These are phyloP conservation scores for Tagetes patula DNA, from an alignment of 129 eudicot genomes.

Conservation along the genomic window DNA sequence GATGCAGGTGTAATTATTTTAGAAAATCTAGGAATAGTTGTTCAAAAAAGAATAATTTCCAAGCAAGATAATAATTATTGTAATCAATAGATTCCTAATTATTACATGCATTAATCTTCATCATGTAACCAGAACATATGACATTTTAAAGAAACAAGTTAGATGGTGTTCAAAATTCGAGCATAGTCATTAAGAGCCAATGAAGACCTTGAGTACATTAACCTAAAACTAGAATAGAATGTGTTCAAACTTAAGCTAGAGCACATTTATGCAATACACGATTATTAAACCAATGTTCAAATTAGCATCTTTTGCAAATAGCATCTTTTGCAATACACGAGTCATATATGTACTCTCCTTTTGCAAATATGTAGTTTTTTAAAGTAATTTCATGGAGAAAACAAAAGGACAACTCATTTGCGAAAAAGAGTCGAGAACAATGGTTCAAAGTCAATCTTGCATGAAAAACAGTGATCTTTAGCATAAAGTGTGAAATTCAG, in stretches of 20 bases:
- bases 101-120: background rate
- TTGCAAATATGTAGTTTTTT: background rate
- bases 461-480: background rate
- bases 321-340: background rate
- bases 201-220: background rate
- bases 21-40: no score
- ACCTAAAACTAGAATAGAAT: background rate
- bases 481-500: background rate
- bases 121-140: background rate
- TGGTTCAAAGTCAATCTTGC: slow-evolving; percentile 2
- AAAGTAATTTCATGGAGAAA: background rate
- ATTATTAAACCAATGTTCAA: background rate
- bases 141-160: background rate
- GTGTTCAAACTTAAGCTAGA: background rate
- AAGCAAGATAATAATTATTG: no score
- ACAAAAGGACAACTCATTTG: background rate
- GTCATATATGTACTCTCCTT: background rate
- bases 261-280: background rate
- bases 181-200: background rate
- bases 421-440: background rate
- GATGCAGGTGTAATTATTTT: no score
- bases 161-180: background rate
- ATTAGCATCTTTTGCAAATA: background rate
- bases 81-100: background rate
- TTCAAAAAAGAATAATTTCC: no score